These are phyloP conservation scores for Fulvia fulva DNA, from an alignment of 2,329 filamentous ascomycete genomes.

Conservation along the genomic window DNA sequence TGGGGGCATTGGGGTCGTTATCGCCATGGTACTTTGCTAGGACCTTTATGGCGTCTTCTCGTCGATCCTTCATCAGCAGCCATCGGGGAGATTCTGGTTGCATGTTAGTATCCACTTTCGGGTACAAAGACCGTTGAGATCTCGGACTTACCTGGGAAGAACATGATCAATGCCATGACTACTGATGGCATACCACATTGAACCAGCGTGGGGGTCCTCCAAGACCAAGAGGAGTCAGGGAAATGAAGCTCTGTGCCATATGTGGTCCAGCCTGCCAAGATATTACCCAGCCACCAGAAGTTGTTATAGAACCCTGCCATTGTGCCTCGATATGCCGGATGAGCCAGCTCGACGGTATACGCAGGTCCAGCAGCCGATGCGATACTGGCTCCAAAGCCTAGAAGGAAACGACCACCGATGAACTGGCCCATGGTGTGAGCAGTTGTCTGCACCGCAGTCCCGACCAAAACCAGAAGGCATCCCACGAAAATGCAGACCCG, in stretches of 20 bases:
- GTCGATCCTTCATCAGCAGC: constrained; percentile 53
- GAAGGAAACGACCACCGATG: constrained; percentile 45
- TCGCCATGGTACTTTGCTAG: constrained; percentile 57
- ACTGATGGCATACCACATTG: constrained; percentile 43
- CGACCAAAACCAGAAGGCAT: constrained; percentile 50
- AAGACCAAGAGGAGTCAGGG: constrained; percentile 37
- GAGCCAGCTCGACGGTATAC: constrained; percentile 59
- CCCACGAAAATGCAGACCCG: constrained; percentile 56
- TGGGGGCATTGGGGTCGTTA: constrained; percentile 35
- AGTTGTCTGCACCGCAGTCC: constrained; percentile 51
- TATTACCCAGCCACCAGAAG: constrained; percentile 47
- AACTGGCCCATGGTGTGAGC: constrained; percentile 49
- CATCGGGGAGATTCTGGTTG: constrained; percentile 53
- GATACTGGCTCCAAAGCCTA: constrained; percentile 48
- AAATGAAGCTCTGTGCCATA: constrained; percentile 21
- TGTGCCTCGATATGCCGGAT: constrained; percentile 58
- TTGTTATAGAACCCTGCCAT: constrained; percentile 56
- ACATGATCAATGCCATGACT: constrained; percentile 43
- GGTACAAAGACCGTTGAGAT: no score
- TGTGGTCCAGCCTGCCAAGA: constrained; percentile 47
- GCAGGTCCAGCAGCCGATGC: constrained; percentile 58
- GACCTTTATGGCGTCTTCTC: constrained; percentile 55
- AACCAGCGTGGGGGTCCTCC: constrained; percentile 40
- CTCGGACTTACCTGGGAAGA: constrained; percentile 42
- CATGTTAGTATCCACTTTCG: no score